Evolutionary conservation across 495 filamentous ascomycete species (phyloP).

Genomic region (Corynascus novoguineensis): DNA sequence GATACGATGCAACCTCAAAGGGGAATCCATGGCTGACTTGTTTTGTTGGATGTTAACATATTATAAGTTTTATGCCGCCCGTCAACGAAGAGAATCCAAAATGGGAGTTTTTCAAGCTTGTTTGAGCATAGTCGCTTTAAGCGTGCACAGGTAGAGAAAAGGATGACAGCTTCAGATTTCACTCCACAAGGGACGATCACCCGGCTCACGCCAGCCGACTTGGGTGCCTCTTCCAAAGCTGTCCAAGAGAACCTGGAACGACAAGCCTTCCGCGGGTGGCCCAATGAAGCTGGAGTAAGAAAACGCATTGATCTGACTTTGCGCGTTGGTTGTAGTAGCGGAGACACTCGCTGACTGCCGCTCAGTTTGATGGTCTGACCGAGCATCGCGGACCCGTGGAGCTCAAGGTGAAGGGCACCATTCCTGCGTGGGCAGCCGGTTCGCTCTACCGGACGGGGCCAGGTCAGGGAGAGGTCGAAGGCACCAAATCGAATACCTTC

Average conservation of each 20-base stretch:
- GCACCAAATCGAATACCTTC: conserved; percentile 51
- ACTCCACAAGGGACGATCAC: conserved; percentile 9
- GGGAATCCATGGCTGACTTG: too few species aligned
- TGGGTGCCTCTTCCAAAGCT: neutral
- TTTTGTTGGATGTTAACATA: too few species aligned
- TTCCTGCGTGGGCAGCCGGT: conserved; percentile 48
- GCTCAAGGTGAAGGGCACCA: conserved; percentile 35
- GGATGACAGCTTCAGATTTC: too few species aligned
- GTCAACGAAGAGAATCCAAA: too few species aligned
- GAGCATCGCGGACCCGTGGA: conserved; percentile 43
- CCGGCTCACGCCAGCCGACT: conserved; percentile 9
- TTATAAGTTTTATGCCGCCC: too few species aligned
- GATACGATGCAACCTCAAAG: too few species aligned
- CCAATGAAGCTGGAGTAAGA: conserved; percentile 43
- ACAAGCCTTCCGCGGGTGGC: conserved; percentile 31
- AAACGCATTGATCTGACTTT: neutral
- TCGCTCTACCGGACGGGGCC: conserved; percentile 69
- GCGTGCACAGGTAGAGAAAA: too few species aligned
- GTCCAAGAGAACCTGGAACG: conserved; percentile 2
- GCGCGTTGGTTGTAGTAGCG: too few species aligned
- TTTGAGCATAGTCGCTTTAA: too few species aligned
- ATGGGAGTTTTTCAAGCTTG: too few species aligned
- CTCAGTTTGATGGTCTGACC: conserved; percentile 42
- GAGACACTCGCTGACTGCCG: neutral
- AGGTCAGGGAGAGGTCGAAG: conserved; percentile 52